Base-by-base conservation (phyloP, 495 filamentous ascomycete genomes). In the Aspergillus nanangensis region DNA sequence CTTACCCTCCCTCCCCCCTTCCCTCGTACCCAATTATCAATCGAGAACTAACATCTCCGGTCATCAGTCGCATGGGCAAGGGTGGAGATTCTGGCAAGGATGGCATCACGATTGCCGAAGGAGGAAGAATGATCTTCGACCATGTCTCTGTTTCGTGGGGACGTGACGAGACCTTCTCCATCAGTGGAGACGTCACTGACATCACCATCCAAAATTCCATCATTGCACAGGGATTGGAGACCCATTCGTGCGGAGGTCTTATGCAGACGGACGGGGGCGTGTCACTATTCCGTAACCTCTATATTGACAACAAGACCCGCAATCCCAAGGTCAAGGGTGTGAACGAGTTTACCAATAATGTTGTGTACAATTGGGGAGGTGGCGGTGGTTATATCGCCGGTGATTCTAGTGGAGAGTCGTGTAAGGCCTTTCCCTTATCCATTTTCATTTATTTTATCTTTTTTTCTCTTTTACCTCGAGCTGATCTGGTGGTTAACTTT, bases 281-380 rank as follows among this genome's bases (percentile, higher is more conserved):
- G 17, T 54, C 51, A 1, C 37, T 54, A 0, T 50, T 54, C 25
- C 51, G 51, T 8, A 54, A 54, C 33, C 46, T 54, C n/a, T 54
- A 54, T 37, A 54, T 54, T 24, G 51, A 54, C 25, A 54, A 54
- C 32, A 54, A 54, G 27, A 50, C 51, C 13, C 42, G 51, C 14
- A 54, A 54, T n/a, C 51, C 51, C 5, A 54, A 54, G 46, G 51
- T 54, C n/a, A 54, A 54, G 42, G 51, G 51, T 2, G 51, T 54
- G 1, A 54, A 54, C 29, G 51, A 54, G 41, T 54, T 54, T 31
- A 54, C 51, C 1, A 54, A 54, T 38, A 50, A 54, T 17, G 27
- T 54, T 2, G 25, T 50, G 7, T 54, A 54, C 23, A 54, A 54
- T 46, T 54, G 46, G 51, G 51, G 51, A 15, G 51, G 51, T 10